Base-by-base conservation (phyloP, 768 basidiomycete genomes). In the Tylopilus cervinicoccineus region DNA sequence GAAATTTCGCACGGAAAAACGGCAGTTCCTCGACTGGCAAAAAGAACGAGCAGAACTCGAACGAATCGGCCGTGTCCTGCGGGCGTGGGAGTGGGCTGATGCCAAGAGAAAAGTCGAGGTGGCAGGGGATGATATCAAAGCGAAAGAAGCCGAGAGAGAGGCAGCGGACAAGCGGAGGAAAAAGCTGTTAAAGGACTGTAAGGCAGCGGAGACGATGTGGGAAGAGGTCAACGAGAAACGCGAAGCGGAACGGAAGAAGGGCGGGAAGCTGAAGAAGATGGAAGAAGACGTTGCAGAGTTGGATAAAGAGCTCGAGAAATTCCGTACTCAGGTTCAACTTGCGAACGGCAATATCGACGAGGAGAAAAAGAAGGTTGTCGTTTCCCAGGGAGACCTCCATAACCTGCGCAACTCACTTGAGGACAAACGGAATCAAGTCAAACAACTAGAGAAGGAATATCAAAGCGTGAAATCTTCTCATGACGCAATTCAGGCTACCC, bases 11-110 rank as follows among this genome's bases (percentile, higher is more conserved):
- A 73, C 74, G 17, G 92, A 99, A 71, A 97, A 96, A 64, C 81
- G 90, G 27, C 80, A 86, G 6, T 97, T 82, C 61, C 76, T 98
- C 26, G 83, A 86, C 54, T 98, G 84, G 64, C 95, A 96, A 66
- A 98, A 97, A 69, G 79, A 86, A 0, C 80, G 80, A 33, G 76
- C 84, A 0, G 94, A 98, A 63, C 78, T 99, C 41, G 94, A 98
- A 66, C 81, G 84, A 20, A 79, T 95, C 14, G 84, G 79, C 2
- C 81, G 93, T 5, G 76, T 88, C 14, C 69, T 97, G 53, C 82
- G 85, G 13, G 96, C 96, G 0, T 90, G 80, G 72, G 93, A 98
- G 53, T 99, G 92, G 91, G 76, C 74, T 3, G 82, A 84, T 3
- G 79, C 71, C 2, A 72, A 75, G 19, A 66, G 76, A 52, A 76